Conservation (phyloP, 1,284 basidiomycete genomes). For the Boletellus sp. region DNA sequence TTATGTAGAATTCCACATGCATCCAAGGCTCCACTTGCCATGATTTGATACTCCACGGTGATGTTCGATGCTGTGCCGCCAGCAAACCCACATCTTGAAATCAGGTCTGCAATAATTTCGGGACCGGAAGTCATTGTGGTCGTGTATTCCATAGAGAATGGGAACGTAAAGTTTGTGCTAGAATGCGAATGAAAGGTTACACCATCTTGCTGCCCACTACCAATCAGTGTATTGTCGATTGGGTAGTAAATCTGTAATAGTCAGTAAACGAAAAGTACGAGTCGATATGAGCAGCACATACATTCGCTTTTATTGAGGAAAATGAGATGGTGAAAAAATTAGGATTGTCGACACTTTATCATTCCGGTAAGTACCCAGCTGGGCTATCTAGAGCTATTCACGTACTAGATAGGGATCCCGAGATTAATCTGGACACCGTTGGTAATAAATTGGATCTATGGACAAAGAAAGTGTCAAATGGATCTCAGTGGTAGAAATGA, state of each 20-base stretch:
- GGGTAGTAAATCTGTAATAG: slow-evolving; percentile 66
- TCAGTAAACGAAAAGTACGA: slow-evolving; percentile 6
- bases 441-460: slow-evolving; percentile 37
- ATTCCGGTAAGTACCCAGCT: slow-evolving; percentile 6
- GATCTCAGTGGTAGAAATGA: not conserved
- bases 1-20: not conserved
- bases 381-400: slow-evolving; percentile 3
- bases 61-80: slow-evolving; percentile 51
- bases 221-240: slow-evolving; percentile 58
- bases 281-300: slow-evolving; percentile 28
- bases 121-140: slow-evolving; percentile 55
- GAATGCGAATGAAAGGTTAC: slow-evolving; percentile 64
- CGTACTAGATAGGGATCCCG: slow-evolving; percentile 66
- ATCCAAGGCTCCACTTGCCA: slow-evolving; percentile 35
- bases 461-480: slow-evolving; percentile 14
- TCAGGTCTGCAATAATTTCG: slow-evolving; percentile 62
- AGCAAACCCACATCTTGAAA: slow-evolving; percentile 62
- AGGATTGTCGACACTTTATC: slow-evolving; percentile 72
- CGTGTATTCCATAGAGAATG: slow-evolving; percentile 74
- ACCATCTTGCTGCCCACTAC: slow-evolving; percentile 61
- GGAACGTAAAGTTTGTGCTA: slow-evolving; percentile 77
- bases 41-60: slow-evolving; percentile 67
- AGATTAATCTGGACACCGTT: slow-evolving; percentile 62
- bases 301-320: slow-evolving; percentile 64
- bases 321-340: slow-evolving; percentile 82